These are phyloP conservation scores for Lizonia empirigonia DNA, from an alignment of 2,329 filamentous ascomycete species.

Conservation along the genomic window DNA sequence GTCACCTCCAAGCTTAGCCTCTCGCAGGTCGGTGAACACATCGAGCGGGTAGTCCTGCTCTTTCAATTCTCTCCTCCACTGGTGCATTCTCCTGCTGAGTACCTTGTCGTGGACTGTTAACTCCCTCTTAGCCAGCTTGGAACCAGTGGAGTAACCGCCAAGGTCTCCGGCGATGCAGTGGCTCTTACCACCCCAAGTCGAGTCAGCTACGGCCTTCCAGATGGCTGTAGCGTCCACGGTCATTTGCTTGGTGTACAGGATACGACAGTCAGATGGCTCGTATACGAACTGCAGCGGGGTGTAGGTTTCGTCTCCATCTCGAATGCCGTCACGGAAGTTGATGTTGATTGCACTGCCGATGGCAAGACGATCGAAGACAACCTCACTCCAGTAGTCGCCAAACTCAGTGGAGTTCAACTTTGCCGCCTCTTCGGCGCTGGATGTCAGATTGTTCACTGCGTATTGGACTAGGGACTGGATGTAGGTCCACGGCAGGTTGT, in stretches of 20 bases:
- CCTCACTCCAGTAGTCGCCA: constrained; percentile 38
- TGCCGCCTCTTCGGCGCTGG: constrained; percentile 31
- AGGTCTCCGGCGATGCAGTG: constrained; percentile 44
- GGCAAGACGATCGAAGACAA: constrained; percentile 39
- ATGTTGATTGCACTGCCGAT: constrained; percentile 36
- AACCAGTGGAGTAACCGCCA: constrained; percentile 22
- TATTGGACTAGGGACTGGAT: constrained; percentile 38
- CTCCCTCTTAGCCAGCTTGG: constrained; percentile 31
- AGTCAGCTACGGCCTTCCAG: constrained; percentile 57
- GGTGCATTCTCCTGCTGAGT: constrained; percentile 35
- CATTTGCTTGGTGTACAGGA: constrained; percentile 65
- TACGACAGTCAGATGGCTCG: constrained; percentile 65
- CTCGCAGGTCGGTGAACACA: constrained; percentile 40
- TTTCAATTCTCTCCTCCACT: constrained; percentile 37
- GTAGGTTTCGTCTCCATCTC: constrained; percentile 49
- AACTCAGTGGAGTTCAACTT: constrained; percentile 41
- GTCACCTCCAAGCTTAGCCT: constrained; percentile 23
- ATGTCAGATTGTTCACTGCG: constrained; percentile 29
- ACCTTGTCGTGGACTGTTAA: constrained; percentile 30
- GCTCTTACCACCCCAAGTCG: constrained; percentile 40
- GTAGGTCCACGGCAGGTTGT: constrained; percentile 42
- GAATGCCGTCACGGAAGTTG: constrained; percentile 51
- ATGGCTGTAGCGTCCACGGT: constrained; percentile 58
- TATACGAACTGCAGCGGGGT: constrained; percentile 66
- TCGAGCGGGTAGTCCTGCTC: constrained; percentile 44